Conservation (phyloP, 164 flowering plant genomes). For the Saururus chinensis region DNA sequence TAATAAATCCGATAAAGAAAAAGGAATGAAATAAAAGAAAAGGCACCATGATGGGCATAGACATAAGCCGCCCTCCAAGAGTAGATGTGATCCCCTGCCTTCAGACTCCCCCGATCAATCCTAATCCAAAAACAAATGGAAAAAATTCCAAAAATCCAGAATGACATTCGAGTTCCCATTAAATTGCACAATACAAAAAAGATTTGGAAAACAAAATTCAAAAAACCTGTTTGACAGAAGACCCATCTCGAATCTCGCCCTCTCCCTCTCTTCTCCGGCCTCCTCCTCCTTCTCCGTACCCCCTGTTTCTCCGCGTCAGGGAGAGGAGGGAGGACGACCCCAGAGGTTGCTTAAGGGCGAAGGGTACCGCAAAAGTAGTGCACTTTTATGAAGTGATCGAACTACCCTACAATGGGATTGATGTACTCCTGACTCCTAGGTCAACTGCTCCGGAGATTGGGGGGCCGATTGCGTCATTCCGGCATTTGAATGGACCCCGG, state of each 20-base stretch:
- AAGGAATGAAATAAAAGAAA: neutral
- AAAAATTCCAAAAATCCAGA: no score
- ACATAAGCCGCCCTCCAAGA: conserved; percentile 75
- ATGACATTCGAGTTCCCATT: neutral
- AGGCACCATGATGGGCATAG: conserved; percentile 80
- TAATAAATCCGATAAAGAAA: neutral
- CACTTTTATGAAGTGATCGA: no score
- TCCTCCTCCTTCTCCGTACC: neutral
- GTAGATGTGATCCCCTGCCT: conserved; percentile 88
- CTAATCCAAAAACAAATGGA: conserved; percentile 19
- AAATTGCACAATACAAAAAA: neutral
- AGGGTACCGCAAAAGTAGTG: no score
- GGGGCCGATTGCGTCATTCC: no score
- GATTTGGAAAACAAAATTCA: no score
- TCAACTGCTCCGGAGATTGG: no score
- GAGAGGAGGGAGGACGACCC: no score
- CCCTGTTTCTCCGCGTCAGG: neutral
- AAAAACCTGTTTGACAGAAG: conserved; percentile 7
- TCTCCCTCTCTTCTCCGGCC: neutral
- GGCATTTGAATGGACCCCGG: no score
- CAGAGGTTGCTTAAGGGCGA: no score
- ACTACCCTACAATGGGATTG: no score
- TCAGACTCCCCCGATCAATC: conserved; percentile 34
- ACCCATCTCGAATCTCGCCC: conserved; percentile 1
- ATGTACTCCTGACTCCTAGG: no score